These are phyloP conservation scores for Obba rivulosa DNA, from an alignment of 768 basidiomycete genomes.

Conservation along the genomic window DNA sequence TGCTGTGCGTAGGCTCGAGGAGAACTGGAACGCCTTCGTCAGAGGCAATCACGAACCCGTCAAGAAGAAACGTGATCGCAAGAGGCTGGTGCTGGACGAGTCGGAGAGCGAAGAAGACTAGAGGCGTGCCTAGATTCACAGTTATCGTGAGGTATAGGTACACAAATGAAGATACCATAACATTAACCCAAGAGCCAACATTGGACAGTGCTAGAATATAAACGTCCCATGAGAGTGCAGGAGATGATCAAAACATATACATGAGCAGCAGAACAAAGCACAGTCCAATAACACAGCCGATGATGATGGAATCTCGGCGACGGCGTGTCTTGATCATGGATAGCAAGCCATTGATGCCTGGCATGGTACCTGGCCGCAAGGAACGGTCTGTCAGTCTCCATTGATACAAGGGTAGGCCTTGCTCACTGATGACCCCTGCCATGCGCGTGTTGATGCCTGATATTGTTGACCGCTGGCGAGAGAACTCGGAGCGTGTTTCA, in stretches of 20 bases:
- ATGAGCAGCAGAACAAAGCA: constrained; percentile 62
- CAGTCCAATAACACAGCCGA: constrained; percentile 85
- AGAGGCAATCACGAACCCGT: constrained; percentile 36
- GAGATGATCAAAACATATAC: constrained; percentile 32
- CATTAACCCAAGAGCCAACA: neutral
- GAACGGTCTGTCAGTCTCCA: neutral
- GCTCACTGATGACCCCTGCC: constrained; percentile 74
- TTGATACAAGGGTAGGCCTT: neutral
- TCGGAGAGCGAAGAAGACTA: constrained; percentile 12
- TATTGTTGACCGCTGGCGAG: constrained; percentile 71
- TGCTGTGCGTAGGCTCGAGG: constrained; percentile 57
- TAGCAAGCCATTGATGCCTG: constrained; percentile 89
- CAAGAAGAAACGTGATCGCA: constrained; percentile 9
- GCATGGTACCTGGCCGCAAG: constrained; percentile 62
- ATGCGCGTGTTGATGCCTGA: constrained; percentile 81
- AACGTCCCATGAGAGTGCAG: too few relatives aligned
- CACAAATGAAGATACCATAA: neutral
- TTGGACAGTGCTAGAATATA: too few relatives aligned
- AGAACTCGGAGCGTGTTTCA: constrained; percentile 91
- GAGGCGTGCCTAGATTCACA: neutral
- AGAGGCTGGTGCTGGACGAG: constrained; percentile 10
- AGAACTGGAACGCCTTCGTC: constrained; percentile 67
- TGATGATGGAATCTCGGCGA: constrained; percentile 82
- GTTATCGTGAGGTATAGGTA: neutral
- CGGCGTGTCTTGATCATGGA: constrained; percentile 91